Base-by-base conservation (phyloP, 805 yeast genomes). In the Candida germanica region DNA sequence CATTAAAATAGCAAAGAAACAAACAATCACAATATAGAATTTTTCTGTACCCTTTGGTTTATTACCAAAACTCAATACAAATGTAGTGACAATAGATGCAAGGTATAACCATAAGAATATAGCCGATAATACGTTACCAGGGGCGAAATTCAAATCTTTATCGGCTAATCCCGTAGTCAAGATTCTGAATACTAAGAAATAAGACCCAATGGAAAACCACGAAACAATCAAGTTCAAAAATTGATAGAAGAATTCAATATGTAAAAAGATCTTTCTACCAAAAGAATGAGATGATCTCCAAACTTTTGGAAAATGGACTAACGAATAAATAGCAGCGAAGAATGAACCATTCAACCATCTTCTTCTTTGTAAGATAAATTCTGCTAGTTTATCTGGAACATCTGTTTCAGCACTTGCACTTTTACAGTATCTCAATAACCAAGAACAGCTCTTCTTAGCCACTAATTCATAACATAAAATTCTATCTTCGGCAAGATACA, bases 301-400 rank as follows among this genome's bases (percentile, higher is more conserved):
- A 25, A 79, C 47, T 38, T 77, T 69, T 12, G 72, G 69, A 50
- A 77, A 77, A 47, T 79, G 82, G 35, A 62, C 72, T 45, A 79
- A 59, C 2, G 77, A 56, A 46, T 77, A 77, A 29, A 77, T 66
- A 30, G 79, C 79, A 1, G 85, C 85, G 27, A 81, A 81, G 50
- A 79, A 79, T 2, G 84, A 78, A 29, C 85, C 85, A 51, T 79
- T 79, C 40, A 80, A 64, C 85, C 85, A 79, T 48, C 85, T 68
- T 52, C 85, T 69, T 44, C 85, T 69, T 54, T 79, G 85, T 25
- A 77, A 66, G 31, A 79, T 74, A 36, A 79, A 75, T 53, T 79
- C 85, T 4, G 80, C 76, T 36, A 80, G 60, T 4, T 67, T 66
- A 31, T 76, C 80, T 2, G 85, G 85, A 7, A 79, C 85, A 59